phyloP scores from a whole-genome alignment of 2,329 filamentous ascomycete genomes.

The Botrytis aclada region DNA sequence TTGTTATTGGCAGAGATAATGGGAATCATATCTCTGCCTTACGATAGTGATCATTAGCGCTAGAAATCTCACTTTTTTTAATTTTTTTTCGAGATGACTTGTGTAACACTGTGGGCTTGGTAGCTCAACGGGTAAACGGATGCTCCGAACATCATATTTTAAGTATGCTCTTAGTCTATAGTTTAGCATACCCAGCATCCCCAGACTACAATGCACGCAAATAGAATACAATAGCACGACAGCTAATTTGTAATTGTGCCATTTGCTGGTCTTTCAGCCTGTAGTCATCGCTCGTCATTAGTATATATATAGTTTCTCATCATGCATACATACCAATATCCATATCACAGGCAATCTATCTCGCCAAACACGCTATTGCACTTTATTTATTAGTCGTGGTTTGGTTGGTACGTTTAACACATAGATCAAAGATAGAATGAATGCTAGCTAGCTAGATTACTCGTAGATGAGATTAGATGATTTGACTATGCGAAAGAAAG shows the following conservation, averaged over 20 bases:
- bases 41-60: constrained; percentile 18
- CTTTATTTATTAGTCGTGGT: too few relatives aligned
- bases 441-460: too few relatives aligned
- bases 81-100: not conserved
- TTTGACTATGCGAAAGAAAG: too few relatives aligned
- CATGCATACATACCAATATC: too few relatives aligned
- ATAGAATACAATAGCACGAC: too few relatives aligned
- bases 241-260: not conserved
- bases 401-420: too few relatives aligned
- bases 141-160: not conserved
- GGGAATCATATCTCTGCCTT: constrained; percentile 6
- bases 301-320: too few relatives aligned
- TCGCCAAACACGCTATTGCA: too few relatives aligned
- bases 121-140: not conserved
- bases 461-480: too few relatives aligned
- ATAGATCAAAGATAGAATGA: too few relatives aligned
- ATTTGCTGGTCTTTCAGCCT: not conserved
- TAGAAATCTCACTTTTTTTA: constrained; percentile 1
- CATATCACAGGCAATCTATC: too few relatives aligned
- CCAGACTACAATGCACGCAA: not conserved
- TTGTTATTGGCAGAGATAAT: not conserved
- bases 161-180: not conserved
- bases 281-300: not conserved
- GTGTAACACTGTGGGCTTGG: not conserved
- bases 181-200: not conserved